Conservation (phyloP, 768 basidiomycete genomes). For the Mycena vitilis region DNA sequence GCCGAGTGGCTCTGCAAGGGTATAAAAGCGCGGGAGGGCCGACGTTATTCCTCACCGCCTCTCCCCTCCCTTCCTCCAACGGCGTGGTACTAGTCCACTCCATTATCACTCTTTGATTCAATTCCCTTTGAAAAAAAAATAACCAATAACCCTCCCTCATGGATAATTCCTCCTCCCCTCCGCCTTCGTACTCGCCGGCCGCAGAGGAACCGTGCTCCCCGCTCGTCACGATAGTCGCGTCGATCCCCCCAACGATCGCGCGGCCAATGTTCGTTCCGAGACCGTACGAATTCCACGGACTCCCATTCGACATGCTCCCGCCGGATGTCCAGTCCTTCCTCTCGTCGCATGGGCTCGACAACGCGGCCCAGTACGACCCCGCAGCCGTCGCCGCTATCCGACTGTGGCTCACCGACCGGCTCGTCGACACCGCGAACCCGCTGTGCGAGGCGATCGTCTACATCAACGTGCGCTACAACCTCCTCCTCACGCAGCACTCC, state of each 20-base stretch:
- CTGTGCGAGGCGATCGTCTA: conserved; percentile 2
- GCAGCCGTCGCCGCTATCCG: conserved; percentile 5
- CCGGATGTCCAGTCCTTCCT: conserved; percentile 17
- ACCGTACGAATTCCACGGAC: conserved; percentile 19
- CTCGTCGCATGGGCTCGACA: conserved; percentile 6
- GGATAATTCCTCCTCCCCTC: background rate
- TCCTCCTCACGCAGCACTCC: background rate
- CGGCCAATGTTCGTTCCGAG: background rate
- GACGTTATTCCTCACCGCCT: background rate
- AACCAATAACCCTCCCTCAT: background rate
- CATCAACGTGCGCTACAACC: conserved; percentile 3
- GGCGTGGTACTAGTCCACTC: conserved; percentile 10
- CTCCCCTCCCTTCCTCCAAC: conserved; percentile 13
- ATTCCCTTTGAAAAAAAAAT: conserved; percentile 11
- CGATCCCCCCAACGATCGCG: conserved; percentile 3
- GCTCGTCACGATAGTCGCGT: background rate
- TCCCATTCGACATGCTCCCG: conserved; percentile 8
- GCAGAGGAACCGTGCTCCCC: background rate
- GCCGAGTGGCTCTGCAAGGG: conserved; percentile 7
- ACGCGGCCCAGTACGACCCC: background rate
- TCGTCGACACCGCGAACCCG: background rate
- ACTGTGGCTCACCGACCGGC: background rate
- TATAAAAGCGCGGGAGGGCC: conserved; percentile 10
- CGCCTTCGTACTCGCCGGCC: background rate
- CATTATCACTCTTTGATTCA: conserved; percentile 9